Evolutionary conservation across 2,329 filamentous ascomycete genomes (phyloP), one percentile per base, ranked within the genome.

Genomic region (Fusarium anguioides): DNA sequence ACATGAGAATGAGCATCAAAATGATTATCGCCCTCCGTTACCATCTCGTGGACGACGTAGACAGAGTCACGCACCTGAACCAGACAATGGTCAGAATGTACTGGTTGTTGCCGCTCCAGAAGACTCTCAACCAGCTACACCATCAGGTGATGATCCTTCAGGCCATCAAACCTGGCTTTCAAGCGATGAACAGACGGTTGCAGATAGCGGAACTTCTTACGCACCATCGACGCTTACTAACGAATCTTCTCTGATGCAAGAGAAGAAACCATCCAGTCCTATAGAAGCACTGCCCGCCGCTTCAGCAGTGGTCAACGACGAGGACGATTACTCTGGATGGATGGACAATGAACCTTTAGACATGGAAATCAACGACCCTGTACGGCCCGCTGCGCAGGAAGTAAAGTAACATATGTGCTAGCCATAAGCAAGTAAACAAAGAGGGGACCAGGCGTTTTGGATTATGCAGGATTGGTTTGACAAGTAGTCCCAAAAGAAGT

Each of bases 61-160:
- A 8, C 74, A 74, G 29, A 76, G 75, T 33, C 73, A 81, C 15
- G 75, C 78, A 12, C 69, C 73, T 8, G 77, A 79, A 11, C 74
- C 74, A 24, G 72, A 76, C 9, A 74, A 74, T 2, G 82, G 83
- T 8, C 85, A 89, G 59, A 82, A 81, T 10, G 75, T 92, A 37
- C 80, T 92, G 6, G 85, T 92, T 17, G 88, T 92, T 14, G 85
- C 86, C 58, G 89, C 89, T 2, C 89, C 89, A 1, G 79, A 80
- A 12, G 88, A 91, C 62, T 91, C 88, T 6, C 84, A 87, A 60
- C 86, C 87, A 3, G 79, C 80, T 4, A 86, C 85, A 7, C 86
- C 87, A 2, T 68, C 79, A 8, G 75, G 72, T 9, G 83, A 82
- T 20, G 75, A 79, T 12, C 63, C 68, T 14, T 47, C 55, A 3